Evolutionary conservation across 139 green algal species (phyloP).

Genomic region (Coelastrella sp.): DNA sequence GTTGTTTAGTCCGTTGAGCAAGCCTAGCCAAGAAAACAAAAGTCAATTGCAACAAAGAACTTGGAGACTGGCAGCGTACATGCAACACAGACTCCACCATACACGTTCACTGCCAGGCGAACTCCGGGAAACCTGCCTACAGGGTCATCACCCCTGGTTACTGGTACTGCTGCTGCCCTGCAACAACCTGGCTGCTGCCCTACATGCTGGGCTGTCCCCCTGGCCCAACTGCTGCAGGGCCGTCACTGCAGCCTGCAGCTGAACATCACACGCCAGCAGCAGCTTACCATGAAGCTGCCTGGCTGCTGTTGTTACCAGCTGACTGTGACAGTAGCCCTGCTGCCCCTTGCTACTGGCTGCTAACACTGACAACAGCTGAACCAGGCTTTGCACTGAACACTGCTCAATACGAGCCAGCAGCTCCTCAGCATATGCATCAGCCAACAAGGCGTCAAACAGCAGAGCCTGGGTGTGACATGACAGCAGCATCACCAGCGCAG

Average conservation of each 20-base stretch:
- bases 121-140: too few species aligned
- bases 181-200: neutral
- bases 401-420: neutral
- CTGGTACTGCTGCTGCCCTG: neutral
- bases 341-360: neutral
- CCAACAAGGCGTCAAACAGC: slow-evolving; percentile 42
- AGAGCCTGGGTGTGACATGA: slow-evolving; percentile 33
- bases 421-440: slow-evolving; percentile 33
- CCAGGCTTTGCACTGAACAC: neutral
- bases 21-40: too few species aligned
- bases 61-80: too few species aligned
- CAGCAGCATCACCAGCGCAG: slow-evolving; percentile 49
- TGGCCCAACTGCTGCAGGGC: slow-evolving; percentile 18
- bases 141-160: too few species aligned
- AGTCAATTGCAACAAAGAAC: too few species aligned
- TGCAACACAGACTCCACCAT: too few species aligned
- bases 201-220: neutral
- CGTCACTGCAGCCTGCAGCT: neutral
- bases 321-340: neutral
- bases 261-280: neutral
- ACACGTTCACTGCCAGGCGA: too few species aligned
- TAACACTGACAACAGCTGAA: slow-evolving; percentile 18
- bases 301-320: slow-evolving; percentile 5
- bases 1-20: too few species aligned
- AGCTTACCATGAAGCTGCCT: slow-evolving; percentile 20